These are phyloP conservation scores for Talaromyces sp. DNA, from an alignment of 2,329 filamentous ascomycete genomes.

Conservation along the genomic window DNA sequence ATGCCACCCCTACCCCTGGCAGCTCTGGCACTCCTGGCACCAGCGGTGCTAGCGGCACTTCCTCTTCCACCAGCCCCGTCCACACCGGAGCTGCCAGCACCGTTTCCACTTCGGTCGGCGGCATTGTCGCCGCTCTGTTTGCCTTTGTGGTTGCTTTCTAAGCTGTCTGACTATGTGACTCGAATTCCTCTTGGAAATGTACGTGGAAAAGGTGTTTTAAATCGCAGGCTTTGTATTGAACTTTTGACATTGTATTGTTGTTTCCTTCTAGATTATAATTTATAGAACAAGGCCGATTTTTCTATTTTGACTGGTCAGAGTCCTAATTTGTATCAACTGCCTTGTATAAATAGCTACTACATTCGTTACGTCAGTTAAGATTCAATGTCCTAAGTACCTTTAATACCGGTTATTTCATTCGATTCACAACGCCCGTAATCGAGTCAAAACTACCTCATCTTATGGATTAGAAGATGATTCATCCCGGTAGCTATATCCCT, in stretches of 20 bases:
- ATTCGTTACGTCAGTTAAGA: too few relatives aligned
- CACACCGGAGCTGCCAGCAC: constrained; percentile 7
- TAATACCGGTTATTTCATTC: too few relatives aligned
- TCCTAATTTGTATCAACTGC: too few relatives aligned
- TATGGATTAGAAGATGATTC: too few relatives aligned
- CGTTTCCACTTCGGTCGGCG: constrained; percentile 13
- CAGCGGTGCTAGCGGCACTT: background rate
- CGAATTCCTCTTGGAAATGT: background rate
- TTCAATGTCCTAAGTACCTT: too few relatives aligned
- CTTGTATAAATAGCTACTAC: too few relatives aligned
- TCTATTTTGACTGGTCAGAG: background rate
- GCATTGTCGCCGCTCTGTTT: constrained; percentile 11
- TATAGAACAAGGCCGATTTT: background rate
- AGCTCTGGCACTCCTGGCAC: constrained; percentile 18
- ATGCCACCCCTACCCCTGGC: constrained; percentile 15
- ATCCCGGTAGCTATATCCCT: too few relatives aligned
- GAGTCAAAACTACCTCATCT: too few relatives aligned
- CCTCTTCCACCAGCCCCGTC: constrained; percentile 4
- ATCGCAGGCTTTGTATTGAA: background rate
- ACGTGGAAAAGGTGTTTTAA: background rate
- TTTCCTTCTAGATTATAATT: background rate
- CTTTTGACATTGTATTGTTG: background rate
- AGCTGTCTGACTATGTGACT: background rate
- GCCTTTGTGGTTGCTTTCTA: constrained; percentile 9
- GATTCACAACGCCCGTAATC: too few relatives aligned